Evolutionary conservation across 495 filamentous ascomycete species (phyloP).

Genomic region (Chaetomidium leptoderma): DNA sequence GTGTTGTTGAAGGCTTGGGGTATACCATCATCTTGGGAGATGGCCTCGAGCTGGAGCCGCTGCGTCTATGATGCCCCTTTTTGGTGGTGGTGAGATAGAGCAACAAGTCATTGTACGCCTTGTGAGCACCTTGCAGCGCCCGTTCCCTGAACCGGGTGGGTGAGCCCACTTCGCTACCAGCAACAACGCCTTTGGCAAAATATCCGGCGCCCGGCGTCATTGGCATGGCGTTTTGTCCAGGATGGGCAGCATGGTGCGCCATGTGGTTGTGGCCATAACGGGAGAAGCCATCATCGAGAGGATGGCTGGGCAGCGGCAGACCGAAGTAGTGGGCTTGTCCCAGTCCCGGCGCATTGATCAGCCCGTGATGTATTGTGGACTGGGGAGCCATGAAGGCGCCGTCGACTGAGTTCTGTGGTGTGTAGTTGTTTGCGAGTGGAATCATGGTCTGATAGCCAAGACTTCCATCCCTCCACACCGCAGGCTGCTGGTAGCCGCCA

Average conservation of each 20-base stretch:
- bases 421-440: conserved; percentile 32
- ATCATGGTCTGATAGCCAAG: conserved; percentile 31
- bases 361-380: conserved; percentile 23
- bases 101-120: conserved; percentile 81
- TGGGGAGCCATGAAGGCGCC: conserved; percentile 33
- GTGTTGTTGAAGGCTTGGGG: conserved; percentile 42
- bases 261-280: conserved; percentile 22
- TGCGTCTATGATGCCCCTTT: conserved; percentile 37
- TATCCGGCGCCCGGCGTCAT: conserved; percentile 15
- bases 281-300: conserved; percentile 34
- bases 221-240: conserved; percentile 21
- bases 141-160: conserved; percentile 74
- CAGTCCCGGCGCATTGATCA: conserved; percentile 24
- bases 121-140: conserved; percentile 77
- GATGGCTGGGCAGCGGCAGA: conserved; percentile 26
- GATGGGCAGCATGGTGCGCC: conserved; percentile 19
- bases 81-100: conserved; percentile 64
- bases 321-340: conserved; percentile 29
- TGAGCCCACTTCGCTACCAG: conserved; percentile 17
- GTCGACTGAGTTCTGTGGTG: conserved; percentile 32
- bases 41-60: conserved; percentile 23
- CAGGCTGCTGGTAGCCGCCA: conserved; percentile 61
- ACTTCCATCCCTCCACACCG: conserved; percentile 73
- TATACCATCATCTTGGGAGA: conserved; percentile 45
- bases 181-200: not conserved